Evolutionary conservation across 306 rosid species (phyloP), one percentile per base, ranked within the genome.

Genomic region (Cucurbita argyrosperma): DNA sequence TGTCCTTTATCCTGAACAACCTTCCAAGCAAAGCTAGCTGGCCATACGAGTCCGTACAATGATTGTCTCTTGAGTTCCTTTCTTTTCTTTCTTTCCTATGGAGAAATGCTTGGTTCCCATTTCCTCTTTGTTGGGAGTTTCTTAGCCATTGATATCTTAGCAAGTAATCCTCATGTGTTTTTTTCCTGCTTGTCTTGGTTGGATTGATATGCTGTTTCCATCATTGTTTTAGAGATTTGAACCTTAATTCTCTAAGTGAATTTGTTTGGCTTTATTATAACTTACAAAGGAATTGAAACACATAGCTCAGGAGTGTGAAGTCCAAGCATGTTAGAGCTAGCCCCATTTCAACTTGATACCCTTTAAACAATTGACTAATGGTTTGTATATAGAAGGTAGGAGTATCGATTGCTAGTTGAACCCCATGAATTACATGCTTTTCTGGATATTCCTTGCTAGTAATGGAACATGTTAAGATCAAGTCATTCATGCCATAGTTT

Each of bases 1-100:
- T 83, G 88, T 82, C 79, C 87, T 72, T 21, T 79, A 89, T 89
- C 88, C 88, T 86, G 65, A 80, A 82, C 85, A 83, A 88, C 84
- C 58, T 84, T 80, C 88, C 92, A 88, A 81, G 81, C 82, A 46
- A 64, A 85, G 60, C 80, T 75, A 79, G 84, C 85, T 77, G 86
- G 86, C 86, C 71, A 76, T 43, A 54, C 71, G 66, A 50, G 60
- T 72, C 87, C 86, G 85, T 85, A 76, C 85, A 70, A 70, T 70
- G 59, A 70, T 70, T 70, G 59, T 15, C 8, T 15, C 8, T 70
- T 42, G 13, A 38, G 52, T 64, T 42, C 54, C 18, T 14, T 50
- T 18, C 4, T 58, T 61, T 35, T 62, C 3, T 5, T 15, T 38
- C n/a, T 18, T 42, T 42, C 16, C 3, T 46, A 9, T 46, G 72